These are phyloP conservation scores for Thelonectria blattea DNA, from an alignment of 2,329 filamentous ascomycete species.

Conservation along the genomic window DNA sequence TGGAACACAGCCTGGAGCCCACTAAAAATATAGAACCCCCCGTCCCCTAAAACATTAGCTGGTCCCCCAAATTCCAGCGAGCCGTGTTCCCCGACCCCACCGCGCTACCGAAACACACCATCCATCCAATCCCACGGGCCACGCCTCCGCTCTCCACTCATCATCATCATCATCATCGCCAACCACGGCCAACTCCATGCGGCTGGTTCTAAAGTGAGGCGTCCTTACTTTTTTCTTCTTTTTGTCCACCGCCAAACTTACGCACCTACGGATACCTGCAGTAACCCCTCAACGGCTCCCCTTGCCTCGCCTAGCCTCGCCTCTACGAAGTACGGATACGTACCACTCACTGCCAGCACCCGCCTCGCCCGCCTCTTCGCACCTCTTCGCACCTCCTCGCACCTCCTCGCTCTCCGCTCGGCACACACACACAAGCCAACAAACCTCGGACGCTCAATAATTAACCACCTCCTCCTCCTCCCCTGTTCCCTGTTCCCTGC, in stretches of 20 bases:
- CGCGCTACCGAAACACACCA: neutral
- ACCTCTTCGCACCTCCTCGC: too few species aligned
- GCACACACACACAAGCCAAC: too few species aligned
- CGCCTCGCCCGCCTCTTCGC: too few species aligned
- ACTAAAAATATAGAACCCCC: neutral
- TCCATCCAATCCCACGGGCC: neutral
- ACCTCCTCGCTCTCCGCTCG: neutral
- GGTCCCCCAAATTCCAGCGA: neutral
- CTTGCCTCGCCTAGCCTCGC: too few species aligned
- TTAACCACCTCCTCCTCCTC: neutral
- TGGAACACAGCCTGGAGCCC: neutral
- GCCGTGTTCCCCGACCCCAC: constrained; percentile 1
- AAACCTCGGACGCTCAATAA: neutral
- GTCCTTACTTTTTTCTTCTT: neutral
- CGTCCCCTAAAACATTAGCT: neutral
- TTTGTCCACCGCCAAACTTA: constrained; percentile 17
- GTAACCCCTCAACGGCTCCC: too few species aligned
- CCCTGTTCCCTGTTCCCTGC: constrained; percentile 2
- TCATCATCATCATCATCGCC: constrained; percentile 17
- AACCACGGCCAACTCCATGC: neutral
- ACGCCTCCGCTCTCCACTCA: constrained; percentile 10
- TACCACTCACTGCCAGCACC: too few species aligned
- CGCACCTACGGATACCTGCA: neutral
- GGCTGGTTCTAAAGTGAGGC: neutral
- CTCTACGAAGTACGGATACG: too few species aligned